Evolutionary conservation across 768 basidiomycete genomes (phyloP), one percentile per base, ranked within the genome.

Genomic region (Tylopilus sp.): DNA sequence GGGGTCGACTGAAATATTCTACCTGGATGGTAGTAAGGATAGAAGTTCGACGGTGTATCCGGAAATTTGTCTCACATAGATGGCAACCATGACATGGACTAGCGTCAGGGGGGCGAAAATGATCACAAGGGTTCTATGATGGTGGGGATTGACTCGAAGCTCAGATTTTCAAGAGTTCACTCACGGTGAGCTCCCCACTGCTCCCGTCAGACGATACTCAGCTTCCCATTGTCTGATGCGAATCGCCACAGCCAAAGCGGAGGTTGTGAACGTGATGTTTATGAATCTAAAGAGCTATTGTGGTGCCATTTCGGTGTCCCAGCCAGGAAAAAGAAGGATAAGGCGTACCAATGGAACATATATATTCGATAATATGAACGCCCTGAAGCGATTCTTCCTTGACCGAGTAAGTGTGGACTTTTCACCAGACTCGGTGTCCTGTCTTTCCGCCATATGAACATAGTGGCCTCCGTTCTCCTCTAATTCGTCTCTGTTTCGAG

Each of bases 1-100:
- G 74, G 7, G 94, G 93, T 31, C 87, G 84, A 36, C 93, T 89
- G 63, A 94, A 94, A 72, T 97, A 97, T 72, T 96, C 93, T 52
- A 93, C 77, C 92, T 94, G 63, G 24, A 51, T 50, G 19, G 46
- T 34, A 48, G 50, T 59, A 28, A 69, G 64, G 47, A 63, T 48
- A 52, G 44, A 28, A 5, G 28, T 36, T n/a, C 8, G n/a, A 60
- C 50, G 30, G 57, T 10, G 52, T 31, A 25, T 46, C 13, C 45
- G 28, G 56, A 41, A 26, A 31, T 50, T 30, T 10, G 72, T 25
- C 88, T 56, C 68, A 92, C 89, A 71, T 95, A 94, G 60, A 94
- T 83, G 40, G 91, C 87, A 45, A 79, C 72, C 78, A 94, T 84
- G 60, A 95, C 91, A 75, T 93, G 91, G 10, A 88, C 75, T 24